Evolutionary conservation across 2,329 filamentous ascomycete genomes (phyloP).

Genomic region (Nothopassalora personata): DNA sequence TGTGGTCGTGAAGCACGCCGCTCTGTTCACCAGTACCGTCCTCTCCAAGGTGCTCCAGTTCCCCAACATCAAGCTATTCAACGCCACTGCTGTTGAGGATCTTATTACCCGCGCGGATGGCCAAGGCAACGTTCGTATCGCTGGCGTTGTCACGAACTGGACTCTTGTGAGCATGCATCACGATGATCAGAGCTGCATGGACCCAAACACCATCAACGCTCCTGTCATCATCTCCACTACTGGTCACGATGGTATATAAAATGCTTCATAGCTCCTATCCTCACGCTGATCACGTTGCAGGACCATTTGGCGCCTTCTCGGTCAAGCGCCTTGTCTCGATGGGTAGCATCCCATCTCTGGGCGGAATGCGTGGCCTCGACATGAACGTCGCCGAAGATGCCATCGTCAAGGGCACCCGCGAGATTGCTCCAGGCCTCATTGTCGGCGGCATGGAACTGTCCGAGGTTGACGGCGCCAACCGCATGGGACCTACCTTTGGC

Average conservation of each 20-base stretch:
- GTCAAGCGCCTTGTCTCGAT: constrained; percentile 89
- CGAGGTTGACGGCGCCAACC: constrained; percentile 66
- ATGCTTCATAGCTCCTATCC: background rate
- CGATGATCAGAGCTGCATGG: constrained; percentile 76
- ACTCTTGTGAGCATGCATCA: constrained; percentile 67
- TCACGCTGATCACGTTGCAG: constrained; percentile 4
- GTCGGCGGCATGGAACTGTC: constrained; percentile 93
- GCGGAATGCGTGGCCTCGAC: constrained; percentile 87
- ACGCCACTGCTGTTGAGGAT: constrained; percentile 87
- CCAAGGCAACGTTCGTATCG: constrained; percentile 59
- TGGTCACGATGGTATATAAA: constrained; percentile 65
- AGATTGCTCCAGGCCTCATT: constrained; percentile 81
- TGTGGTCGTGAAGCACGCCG: constrained; percentile 90
- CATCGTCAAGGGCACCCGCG: constrained; percentile 85
- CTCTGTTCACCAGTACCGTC: constrained; percentile 84
- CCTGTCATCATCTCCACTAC: constrained; percentile 84
- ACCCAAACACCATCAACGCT: constrained; percentile 94
- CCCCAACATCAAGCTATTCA: constrained; percentile 94
- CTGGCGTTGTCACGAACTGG: constrained; percentile 94
- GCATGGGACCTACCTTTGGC: constrained; percentile 86
- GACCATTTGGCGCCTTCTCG: constrained; percentile 80
- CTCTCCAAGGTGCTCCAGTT: constrained; percentile 76
- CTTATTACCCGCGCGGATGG: constrained; percentile 70
- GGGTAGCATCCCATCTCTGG: constrained; percentile 74
- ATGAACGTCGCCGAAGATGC: constrained; percentile 90